Percentiles rank a stretch among this genome's conserved stretches.
Evolutionary conservation across 2,329 filamentous ascomycete species (phyloP).

Genomic region (Alternaria postmessia): DNA sequence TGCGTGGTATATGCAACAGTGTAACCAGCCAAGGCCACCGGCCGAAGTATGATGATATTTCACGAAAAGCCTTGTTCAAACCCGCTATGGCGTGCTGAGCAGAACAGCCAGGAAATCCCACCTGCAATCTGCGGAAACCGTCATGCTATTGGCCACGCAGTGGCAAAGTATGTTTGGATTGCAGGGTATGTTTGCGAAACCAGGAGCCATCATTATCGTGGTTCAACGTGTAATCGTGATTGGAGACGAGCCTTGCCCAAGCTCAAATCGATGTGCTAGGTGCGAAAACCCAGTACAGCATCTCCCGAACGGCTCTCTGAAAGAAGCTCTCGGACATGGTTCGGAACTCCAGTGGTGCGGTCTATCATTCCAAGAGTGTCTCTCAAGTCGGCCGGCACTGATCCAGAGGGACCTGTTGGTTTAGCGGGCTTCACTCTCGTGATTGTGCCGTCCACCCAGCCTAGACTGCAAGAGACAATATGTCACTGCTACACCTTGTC

Average conservation of each 20-base stretch:
- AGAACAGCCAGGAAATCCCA: background rate
- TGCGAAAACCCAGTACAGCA: background rate
- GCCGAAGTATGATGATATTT: too few species aligned
- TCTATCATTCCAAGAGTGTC: background rate
- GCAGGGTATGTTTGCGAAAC: background rate
- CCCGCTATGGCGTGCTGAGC: background rate
- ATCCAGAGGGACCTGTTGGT: background rate
- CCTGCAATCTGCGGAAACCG: background rate
- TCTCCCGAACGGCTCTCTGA: background rate
- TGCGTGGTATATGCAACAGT: background rate
- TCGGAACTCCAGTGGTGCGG: background rate
- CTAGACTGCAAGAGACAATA: background rate
- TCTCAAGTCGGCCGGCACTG: background rate
- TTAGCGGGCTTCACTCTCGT: background rate
- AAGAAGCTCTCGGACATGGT: background rate
- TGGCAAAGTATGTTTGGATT: background rate
- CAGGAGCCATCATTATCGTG: background rate
- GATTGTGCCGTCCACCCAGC: background rate
- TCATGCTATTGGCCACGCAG: background rate
- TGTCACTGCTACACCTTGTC: background rate
- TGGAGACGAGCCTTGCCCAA: background rate
- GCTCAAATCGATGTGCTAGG: background rate
- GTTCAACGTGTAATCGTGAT: too few species aligned
- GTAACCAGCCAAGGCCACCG: accelerated
- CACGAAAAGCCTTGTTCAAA: background rate